phyloP scores from a whole-genome alignment of 1,284 basidiomycete species.

The Melampsora americana region DNA sequence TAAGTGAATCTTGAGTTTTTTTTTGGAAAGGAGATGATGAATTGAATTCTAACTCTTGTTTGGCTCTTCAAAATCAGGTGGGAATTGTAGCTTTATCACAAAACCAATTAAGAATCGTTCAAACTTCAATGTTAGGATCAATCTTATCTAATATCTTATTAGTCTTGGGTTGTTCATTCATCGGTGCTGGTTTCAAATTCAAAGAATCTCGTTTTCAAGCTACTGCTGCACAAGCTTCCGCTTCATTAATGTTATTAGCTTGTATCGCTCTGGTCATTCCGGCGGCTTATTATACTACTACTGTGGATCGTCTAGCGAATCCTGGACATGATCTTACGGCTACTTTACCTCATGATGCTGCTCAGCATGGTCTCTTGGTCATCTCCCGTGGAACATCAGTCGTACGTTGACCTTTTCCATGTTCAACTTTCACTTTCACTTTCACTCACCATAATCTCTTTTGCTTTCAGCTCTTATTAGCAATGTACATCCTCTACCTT shows the following conservation, averaged over 20 bases:
- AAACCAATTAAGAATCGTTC: conserved; percentile 76
- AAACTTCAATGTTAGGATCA: conserved; percentile 74
- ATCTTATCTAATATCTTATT: conserved; percentile 84
- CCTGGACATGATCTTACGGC: conserved; percentile 55
- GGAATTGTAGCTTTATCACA: conserved; percentile 76
- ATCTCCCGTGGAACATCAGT: conserved; percentile 82
- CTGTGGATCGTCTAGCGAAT: conserved; percentile 44
- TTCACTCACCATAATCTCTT: neutral
- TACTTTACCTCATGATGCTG: conserved; percentile 50
- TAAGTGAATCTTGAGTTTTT: conserved; percentile 26
- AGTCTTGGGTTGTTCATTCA: conserved; percentile 81
- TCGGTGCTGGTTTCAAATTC: conserved; percentile 65
- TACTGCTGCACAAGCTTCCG: conserved; percentile 79
- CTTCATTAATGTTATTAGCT: conserved; percentile 49
- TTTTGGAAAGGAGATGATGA: too few species aligned
- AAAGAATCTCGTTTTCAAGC: conserved; percentile 71
- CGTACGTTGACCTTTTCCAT: conserved; percentile 46
- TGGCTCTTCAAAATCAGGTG: conserved; percentile 34
- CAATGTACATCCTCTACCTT: conserved; percentile 71
- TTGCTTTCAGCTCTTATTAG: conserved; percentile 62
- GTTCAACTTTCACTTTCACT: neutral
- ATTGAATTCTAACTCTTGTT: too few species aligned
- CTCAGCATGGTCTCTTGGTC: conserved; percentile 63
- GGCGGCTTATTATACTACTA: conserved; percentile 50
- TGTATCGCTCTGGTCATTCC: conserved; percentile 51